Conservation (phyloP, 2,329 filamentous ascomycete genomes). For the Didymella segeticola region DNA sequence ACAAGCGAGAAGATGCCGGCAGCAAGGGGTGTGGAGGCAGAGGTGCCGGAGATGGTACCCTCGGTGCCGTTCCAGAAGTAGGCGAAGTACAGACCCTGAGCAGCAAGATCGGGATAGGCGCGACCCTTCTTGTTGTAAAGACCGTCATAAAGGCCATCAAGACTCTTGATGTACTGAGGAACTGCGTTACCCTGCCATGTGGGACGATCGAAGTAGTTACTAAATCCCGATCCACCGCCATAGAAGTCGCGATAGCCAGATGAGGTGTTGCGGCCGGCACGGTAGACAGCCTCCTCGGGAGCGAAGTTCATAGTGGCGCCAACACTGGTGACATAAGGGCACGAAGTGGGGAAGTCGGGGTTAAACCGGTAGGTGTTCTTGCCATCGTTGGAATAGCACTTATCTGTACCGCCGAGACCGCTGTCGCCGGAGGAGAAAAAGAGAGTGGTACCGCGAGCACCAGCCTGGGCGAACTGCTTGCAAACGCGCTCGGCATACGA, state of each 20-base stretch:
- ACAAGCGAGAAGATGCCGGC: constrained; percentile 66
- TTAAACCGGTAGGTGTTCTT: constrained; percentile 62
- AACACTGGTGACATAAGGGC: constrained; percentile 72
- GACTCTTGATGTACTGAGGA: constrained; percentile 51
- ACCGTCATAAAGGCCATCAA: constrained; percentile 53
- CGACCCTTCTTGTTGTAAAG: constrained; percentile 63
- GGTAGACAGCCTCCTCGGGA: constrained; percentile 61
- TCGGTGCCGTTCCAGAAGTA: constrained; percentile 52
- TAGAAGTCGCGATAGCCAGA: constrained; percentile 57
- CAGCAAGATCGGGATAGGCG: constrained; percentile 68
- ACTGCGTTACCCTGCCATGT: constrained; percentile 57
- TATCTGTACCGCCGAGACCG: constrained; percentile 60
- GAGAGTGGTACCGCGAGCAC: constrained; percentile 71
- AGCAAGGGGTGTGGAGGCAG: constrained; percentile 64
- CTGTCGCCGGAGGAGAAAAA: constrained; percentile 69
- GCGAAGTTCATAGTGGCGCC: constrained; percentile 64
- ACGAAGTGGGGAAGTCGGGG: constrained; percentile 69
- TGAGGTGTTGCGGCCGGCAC: constrained; percentile 31
- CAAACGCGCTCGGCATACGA: constrained; percentile 69
- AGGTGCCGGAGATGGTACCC: constrained; percentile 57
- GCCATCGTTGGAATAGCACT: constrained; percentile 67
- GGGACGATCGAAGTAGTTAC: constrained; percentile 57
- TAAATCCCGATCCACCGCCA: constrained; percentile 60
- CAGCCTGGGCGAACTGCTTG: constrained; percentile 68
- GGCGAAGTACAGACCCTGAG: constrained; percentile 61